phyloP scores from a whole-genome alignment of 495 filamentous ascomycete genomes.

The Neurospora sp. region DNA sequence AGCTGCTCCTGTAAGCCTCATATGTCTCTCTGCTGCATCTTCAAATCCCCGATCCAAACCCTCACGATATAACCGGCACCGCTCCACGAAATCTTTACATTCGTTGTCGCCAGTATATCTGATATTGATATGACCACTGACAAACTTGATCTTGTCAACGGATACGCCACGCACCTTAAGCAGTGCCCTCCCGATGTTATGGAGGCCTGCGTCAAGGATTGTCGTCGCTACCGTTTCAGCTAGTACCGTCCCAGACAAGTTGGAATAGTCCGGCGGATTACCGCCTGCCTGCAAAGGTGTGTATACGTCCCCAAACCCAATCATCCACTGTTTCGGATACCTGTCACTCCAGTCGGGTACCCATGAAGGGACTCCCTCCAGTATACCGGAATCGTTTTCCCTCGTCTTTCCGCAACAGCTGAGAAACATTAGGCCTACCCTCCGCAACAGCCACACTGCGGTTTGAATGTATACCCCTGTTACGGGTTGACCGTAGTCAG shows the following conservation, averaged over 20 bases:
- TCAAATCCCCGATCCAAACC: not conserved
- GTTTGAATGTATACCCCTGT: not conserved
- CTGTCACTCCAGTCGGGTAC: not conserved
- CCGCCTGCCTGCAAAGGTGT: not conserved
- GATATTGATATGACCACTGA: not conserved
- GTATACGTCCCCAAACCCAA: not conserved
- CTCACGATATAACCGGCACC: not conserved
- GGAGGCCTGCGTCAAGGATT: not conserved
- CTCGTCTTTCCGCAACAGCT: not conserved
- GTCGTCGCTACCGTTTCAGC: not conserved
- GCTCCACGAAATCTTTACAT: not conserved
- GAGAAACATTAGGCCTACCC: not conserved
- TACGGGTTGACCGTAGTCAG: not conserved
- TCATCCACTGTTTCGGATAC: not conserved
- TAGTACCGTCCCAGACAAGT: not conserved
- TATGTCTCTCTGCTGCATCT: not conserved
- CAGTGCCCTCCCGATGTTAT: not conserved
- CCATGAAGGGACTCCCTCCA: not conserved
- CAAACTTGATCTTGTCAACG: not conserved
- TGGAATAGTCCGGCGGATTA: too few relatives aligned
- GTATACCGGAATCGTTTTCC: not conserved
- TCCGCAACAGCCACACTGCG: not conserved
- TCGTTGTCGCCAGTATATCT: not conserved
- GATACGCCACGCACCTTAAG: not conserved
- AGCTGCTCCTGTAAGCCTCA: not conserved